A percentile compares a stretch with the other conserved stretches of the same genome.
Conservation (phyloP, 345 rosid genomes). For the Orychophragmus violaceus region DNA sequence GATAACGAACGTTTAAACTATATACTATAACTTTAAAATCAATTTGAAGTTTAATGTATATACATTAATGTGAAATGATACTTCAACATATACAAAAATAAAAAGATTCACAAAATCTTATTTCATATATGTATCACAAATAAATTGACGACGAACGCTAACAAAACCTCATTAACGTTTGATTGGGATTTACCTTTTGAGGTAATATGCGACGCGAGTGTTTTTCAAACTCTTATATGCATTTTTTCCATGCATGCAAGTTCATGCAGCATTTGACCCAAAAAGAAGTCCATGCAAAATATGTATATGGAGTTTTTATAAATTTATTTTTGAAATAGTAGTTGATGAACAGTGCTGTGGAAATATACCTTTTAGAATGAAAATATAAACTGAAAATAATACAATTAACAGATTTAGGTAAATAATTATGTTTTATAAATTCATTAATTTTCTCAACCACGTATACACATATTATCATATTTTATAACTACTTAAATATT, state of each 20-base stretch:
- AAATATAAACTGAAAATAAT: background rate
- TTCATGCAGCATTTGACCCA: too few relatives aligned
- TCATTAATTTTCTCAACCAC: background rate
- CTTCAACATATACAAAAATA: background rate
- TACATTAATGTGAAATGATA: background rate
- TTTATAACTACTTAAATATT: too few relatives aligned
- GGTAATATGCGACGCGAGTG: too few relatives aligned
- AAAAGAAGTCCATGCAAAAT: background rate
- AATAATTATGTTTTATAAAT: background rate
- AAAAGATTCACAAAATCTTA: background rate
- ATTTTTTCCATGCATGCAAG: background rate
- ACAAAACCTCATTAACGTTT: too few relatives aligned
- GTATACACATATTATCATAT: background rate
- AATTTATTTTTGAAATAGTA: background rate
- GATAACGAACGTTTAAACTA: background rate
- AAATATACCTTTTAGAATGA: background rate
- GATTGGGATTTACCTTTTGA: too few relatives aligned
- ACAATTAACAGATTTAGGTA: background rate
- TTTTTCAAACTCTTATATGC: background rate
- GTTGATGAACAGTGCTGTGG: background rate
- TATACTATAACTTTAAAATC: background rate
- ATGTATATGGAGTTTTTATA: background rate
- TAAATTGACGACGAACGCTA: background rate
- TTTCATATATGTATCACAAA: background rate
- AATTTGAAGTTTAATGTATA: background rate